Evolutionary conservation across 768 basidiomycete genomes (phyloP), one percentile per base, ranked within the genome.

Genomic region (Pleurotus tuber-regium): DNA sequence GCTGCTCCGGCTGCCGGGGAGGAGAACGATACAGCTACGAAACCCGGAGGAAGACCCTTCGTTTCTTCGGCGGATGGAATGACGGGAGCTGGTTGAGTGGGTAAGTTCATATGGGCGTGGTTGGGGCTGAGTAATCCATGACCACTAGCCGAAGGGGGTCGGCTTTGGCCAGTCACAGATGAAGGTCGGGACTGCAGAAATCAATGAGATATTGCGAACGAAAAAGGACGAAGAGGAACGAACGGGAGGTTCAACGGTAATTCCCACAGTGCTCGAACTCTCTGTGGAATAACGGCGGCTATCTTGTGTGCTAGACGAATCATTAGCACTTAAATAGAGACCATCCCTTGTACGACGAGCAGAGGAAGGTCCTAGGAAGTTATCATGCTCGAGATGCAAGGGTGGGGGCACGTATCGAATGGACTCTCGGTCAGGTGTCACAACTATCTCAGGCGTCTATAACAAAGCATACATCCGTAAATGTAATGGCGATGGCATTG

Each of bases 161-260:
- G 29, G 16, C 46, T 48, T 10, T 30, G 28, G 9, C 46, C 46
- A 11, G 16, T 33, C 4, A 48, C 46, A 31, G 46, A 48, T 16
- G 28, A 31, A 2, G 46, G 46, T n/a, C 46, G 46, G 2, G 46
- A 48, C 46, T 48, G 26, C 9, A 12, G 4, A 38, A 29, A 30
- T 28, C 2, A 35, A 48, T 48, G 29, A 26, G 31, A n/a, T n/a
- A n/a, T n/a, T n/a, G n/a, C 14, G 4, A 26, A 21, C 5, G 21
- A 48, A 11, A 19, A 16, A 35, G n/a, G 3, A 18, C 9, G 14
- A 14, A 18, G 35, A 31, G 9, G n/a, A 33, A 35, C 46, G 14
- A 10, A 48, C 46, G 23, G 46, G 46, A 19, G 46, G 46, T 23
- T 48, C 29, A 33, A 48, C 35, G 30, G 46, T 48, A n/a, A 48